Percentiles rank a stretch among this genome's conserved stretches.
phyloP scores from a whole-genome alignment of 2,329 filamentous ascomycete species.

The Pseudogymnoascus sp. region DNA sequence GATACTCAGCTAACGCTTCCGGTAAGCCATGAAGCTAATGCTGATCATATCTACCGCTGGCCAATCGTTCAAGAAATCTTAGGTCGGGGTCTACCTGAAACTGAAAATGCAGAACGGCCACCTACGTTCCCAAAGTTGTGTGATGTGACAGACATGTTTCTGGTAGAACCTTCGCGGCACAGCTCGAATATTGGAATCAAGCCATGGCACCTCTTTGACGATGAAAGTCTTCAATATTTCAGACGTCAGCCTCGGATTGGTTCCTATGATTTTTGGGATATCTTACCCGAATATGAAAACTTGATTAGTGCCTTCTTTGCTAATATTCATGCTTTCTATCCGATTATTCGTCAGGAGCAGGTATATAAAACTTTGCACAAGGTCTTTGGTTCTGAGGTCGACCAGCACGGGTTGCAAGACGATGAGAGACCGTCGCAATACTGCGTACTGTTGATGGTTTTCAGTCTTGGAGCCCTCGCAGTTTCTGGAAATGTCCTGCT shows the following conservation, averaged over 20 bases:
- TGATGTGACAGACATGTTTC: constrained; percentile 9
- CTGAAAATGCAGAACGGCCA: not conserved
- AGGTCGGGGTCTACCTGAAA: not conserved
- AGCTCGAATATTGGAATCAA: constrained; percentile 5
- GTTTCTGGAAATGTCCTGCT: constrained; percentile 9
- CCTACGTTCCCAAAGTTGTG: not conserved
- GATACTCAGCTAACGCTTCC: constrained; percentile 17
- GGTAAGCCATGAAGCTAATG: constrained; percentile 20
- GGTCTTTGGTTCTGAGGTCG: not conserved
- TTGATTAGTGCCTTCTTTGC: constrained; percentile 18
- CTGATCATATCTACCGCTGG: constrained; percentile 21
- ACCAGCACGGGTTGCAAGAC: not conserved
- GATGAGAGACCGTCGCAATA: constrained; percentile 10
- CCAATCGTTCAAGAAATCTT: constrained; percentile 19
- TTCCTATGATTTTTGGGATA: not conserved
- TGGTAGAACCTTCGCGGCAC: not conserved
- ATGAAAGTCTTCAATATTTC: constrained; percentile 1
- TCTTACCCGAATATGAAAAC: not conserved
- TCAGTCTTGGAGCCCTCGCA: constrained; percentile 16
- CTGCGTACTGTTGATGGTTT: constrained; percentile 17
- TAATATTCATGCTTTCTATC: constrained; percentile 25
- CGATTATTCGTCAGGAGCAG: not conserved
- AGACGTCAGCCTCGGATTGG: not conserved
- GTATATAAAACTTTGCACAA: constrained; percentile 2
- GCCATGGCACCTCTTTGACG: constrained; percentile 16